phyloP scores from a whole-genome alignment of 176 grass and related monocot genomes.

The Oryza coarctata region DNA sequence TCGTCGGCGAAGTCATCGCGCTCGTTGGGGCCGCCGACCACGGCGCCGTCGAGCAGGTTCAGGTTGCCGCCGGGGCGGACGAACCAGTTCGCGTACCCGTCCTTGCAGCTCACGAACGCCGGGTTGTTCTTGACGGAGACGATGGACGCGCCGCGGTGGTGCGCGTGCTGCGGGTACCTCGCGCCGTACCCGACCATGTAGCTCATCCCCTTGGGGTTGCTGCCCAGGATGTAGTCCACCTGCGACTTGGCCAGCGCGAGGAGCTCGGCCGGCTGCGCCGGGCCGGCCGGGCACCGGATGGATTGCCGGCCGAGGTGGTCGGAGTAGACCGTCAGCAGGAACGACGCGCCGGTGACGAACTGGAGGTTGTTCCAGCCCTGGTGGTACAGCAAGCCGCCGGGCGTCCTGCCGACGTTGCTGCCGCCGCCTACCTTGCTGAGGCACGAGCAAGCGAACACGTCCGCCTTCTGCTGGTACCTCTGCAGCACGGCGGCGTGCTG shows the following conservation, averaged over 20 bases:
- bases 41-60: slow-evolving; percentile 79
- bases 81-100: slow-evolving; percentile 59
- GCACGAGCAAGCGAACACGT: slow-evolving; percentile 74
- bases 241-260: slow-evolving; percentile 62
- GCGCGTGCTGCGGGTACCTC: slow-evolving; percentile 58
- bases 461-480: slow-evolving; percentile 72
- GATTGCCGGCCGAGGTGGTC: slow-evolving; percentile 46
- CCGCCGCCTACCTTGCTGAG: slow-evolving; percentile 49
- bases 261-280: slow-evolving; percentile 45
- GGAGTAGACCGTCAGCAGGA: slow-evolving; percentile 68
- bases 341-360: slow-evolving; percentile 76
- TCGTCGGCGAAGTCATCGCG: slow-evolving; percentile 73
- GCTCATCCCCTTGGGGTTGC: slow-evolving; percentile 79
- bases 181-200: slow-evolving; percentile 87
- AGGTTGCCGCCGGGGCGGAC: slow-evolving; percentile 51
- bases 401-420: slow-evolving; percentile 53
- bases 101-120: slow-evolving; percentile 65
- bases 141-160: slow-evolving; percentile 85
- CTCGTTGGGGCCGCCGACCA: slow-evolving; percentile 69
- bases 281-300: slow-evolving; percentile 35
- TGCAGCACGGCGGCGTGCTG: slow-evolving; percentile 46
- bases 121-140: slow-evolving; percentile 60
- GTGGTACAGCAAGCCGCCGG: slow-evolving; percentile 67
- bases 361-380: slow-evolving; percentile 90
- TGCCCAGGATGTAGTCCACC: slow-evolving; percentile 85